Conservation (phyloP, 2,329 filamentous ascomycete species). For the Scolecobasidium constrictum region DNA sequence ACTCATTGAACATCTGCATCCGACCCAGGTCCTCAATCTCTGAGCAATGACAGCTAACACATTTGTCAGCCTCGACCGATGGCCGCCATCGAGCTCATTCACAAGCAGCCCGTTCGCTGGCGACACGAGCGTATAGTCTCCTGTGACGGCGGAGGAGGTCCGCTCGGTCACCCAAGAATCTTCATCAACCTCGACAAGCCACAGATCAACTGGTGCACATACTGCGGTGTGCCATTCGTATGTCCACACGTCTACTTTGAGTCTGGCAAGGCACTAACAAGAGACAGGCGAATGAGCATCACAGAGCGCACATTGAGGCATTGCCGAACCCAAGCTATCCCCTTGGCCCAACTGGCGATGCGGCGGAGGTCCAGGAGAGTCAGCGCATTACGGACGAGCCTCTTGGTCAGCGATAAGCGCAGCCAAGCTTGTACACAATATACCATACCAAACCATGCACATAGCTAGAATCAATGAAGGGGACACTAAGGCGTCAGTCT, state of each 20-base stretch:
- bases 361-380: slow-evolving; percentile 47
- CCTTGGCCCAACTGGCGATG: slow-evolving; percentile 49
- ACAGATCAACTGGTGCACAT: slow-evolving; percentile 79
- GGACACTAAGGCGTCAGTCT: too few relatives aligned
- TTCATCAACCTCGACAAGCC: slow-evolving; percentile 99
- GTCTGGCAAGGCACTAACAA: slow-evolving; percentile 4
- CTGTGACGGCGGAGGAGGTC: slow-evolving; percentile 87
- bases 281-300: slow-evolving; percentile 73
- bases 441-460: too few relatives aligned
- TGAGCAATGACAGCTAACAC: not conserved
- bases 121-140: slow-evolving; percentile 69
- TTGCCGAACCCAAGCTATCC: slow-evolving; percentile 74
- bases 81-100: slow-evolving; percentile 89
- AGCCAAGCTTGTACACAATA: too few relatives aligned
- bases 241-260: slow-evolving; percentile 12
- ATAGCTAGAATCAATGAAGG: too few relatives aligned
- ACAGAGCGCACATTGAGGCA: slow-evolving; percentile 74
- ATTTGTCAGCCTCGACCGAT: slow-evolving; percentile 67
- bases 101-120: slow-evolving; percentile 92
- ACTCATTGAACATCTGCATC: too few relatives aligned
- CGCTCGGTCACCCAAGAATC: slow-evolving; percentile 80
- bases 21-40: too few relatives aligned
- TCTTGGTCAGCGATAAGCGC: slow-evolving; percentile 47
- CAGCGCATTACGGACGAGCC: slow-evolving; percentile 49
- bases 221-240: slow-evolving; percentile 91